phyloP scores from a whole-genome alignment of 2,329 filamentous ascomycete species.

The Ophiostoma ulmi region DNA sequence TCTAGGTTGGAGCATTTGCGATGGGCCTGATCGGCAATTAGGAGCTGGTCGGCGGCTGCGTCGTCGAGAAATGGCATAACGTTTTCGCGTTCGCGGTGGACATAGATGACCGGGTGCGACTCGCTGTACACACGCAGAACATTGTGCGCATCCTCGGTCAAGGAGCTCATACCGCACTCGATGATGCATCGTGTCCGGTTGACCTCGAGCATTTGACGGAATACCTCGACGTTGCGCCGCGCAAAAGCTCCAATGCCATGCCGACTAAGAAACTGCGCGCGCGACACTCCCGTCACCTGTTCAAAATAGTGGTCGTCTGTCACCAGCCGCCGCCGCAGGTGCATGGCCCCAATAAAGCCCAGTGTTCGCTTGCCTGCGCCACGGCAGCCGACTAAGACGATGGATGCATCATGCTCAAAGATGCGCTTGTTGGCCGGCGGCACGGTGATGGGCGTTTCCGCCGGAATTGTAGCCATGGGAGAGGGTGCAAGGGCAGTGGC shows the following conservation, averaged over 20 bases:
- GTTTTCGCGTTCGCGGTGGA: slow-evolving; percentile 60
- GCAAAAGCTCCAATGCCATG: slow-evolving; percentile 60
- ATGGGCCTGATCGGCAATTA: slow-evolving; percentile 52
- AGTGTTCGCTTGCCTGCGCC: slow-evolving; percentile 68
- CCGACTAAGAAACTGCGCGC: slow-evolving; percentile 54
- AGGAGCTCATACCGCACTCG: slow-evolving; percentile 60
- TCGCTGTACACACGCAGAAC: slow-evolving; percentile 55
- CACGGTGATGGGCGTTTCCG: slow-evolving; percentile 14
- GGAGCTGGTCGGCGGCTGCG: slow-evolving; percentile 51
- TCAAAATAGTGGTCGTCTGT: slow-evolving; percentile 65
- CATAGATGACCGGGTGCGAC: slow-evolving; percentile 64
- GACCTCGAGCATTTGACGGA: slow-evolving; percentile 55
- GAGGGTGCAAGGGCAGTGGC: background rate
- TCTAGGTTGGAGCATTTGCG: slow-evolving; percentile 64
- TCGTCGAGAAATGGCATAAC: slow-evolving; percentile 54
- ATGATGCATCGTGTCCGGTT: slow-evolving; percentile 61
- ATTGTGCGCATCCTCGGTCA: slow-evolving; percentile 55
- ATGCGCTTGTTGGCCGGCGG: slow-evolving; percentile 37
- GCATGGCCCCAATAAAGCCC: slow-evolving; percentile 65
- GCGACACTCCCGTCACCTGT: slow-evolving; percentile 56
- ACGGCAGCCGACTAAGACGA: slow-evolving; percentile 65
- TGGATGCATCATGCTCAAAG: slow-evolving; percentile 58
- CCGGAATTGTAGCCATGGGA: background rate
- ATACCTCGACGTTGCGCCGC: slow-evolving; percentile 54
- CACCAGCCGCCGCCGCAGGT: slow-evolving; percentile 60